Conservation (phyloP, 768 basidiomycete genomes). For the Candolleomyces aberdarensis region DNA sequence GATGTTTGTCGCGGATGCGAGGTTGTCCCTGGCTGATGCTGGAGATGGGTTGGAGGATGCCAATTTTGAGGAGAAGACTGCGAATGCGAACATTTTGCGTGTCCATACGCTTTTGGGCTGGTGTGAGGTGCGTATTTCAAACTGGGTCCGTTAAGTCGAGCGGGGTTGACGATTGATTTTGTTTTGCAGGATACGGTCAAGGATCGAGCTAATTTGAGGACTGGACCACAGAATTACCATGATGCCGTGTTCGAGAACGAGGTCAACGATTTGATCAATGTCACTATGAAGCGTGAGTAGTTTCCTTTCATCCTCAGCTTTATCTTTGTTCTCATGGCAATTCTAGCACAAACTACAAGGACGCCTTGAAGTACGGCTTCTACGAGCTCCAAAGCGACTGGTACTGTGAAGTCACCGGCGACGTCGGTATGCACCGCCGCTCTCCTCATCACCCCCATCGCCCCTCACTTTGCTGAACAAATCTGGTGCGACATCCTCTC, state of each 20-base stretch:
- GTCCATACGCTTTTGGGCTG: slow-evolving; percentile 87
- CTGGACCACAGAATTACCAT: slow-evolving; percentile 75
- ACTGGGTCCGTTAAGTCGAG: slow-evolving; percentile 8
- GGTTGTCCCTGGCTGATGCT: slow-evolving; percentile 90
- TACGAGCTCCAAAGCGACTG: slow-evolving; percentile 96
- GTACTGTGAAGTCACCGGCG: slow-evolving; percentile 90
- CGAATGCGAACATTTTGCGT: slow-evolving; percentile 94
- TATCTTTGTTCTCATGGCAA: not conserved
- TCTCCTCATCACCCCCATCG: slow-evolving; percentile 80
- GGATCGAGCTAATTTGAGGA: slow-evolving; percentile 67
- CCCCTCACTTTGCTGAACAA: slow-evolving; percentile 93
- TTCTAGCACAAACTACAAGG: slow-evolving; percentile 87
- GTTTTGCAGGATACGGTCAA: slow-evolving; percentile 69
- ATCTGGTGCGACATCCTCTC: slow-evolving; percentile 77
- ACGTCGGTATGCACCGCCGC: slow-evolving; percentile 92
- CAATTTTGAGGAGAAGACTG: slow-evolving; percentile 98
- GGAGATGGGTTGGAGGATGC: slow-evolving; percentile 98
- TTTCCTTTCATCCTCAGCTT: not conserved
- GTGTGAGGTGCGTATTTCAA: slow-evolving; percentile 69
- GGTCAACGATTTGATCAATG: slow-evolving; percentile 79
- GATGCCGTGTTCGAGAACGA: slow-evolving; percentile 91
- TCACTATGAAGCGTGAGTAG: slow-evolving; percentile 76
- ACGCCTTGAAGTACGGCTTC: slow-evolving; percentile 91
- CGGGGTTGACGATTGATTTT: too few relatives aligned
- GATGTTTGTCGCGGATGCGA: slow-evolving; percentile 97